Evolutionary conservation across 2,329 filamentous ascomycete genomes (phyloP), one percentile per base, ranked within the genome.

Genomic region (Alternaria alternata): DNA sequence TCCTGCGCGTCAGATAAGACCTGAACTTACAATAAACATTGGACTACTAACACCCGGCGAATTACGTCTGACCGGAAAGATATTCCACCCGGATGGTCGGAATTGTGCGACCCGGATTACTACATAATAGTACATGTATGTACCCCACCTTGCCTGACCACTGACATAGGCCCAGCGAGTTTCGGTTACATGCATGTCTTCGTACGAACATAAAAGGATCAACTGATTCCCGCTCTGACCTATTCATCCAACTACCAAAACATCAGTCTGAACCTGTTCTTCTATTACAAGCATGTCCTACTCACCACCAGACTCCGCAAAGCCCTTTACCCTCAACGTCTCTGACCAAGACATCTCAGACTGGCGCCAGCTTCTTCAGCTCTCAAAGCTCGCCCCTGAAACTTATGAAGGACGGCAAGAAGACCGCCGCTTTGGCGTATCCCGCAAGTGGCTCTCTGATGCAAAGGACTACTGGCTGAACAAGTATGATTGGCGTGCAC

Each of bases 381-480:
- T 78, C 34, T 76, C 74, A 36, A 77, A 71, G 39, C 66, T 78
- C 32, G 69, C 69, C 1, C 75, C 75, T 1, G 60, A 70, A 12
- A 74, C 67, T n/a, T 79, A 58, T 51, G 73, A 75, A 59, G 69
- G 66, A 48, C 57, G 53, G 30, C 67, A 71, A 62, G 55, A 76
- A 49, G 72, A 72, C 47, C 44, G 70, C 30, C 59, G 63, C 36
- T 74, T 66, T 41, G 73, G 75, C 12, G 75, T 78, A 8, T 71
- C 73, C 0, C 72, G 61, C 61, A 64, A 73, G 65, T 79, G 77
- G 77, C 68, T 79, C 11, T 59, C 66, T 24, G 61, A 74, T 4
- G 59, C 76, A n/a, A 79, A 79, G 54, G 69, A 77, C 44, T 72
- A 78, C 63, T 79, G 76, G 76, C 68, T 78, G 9, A 75, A 75